Conservation (phyloP, 2,329 filamentous ascomycete species). For the Nakataea oryzae region DNA sequence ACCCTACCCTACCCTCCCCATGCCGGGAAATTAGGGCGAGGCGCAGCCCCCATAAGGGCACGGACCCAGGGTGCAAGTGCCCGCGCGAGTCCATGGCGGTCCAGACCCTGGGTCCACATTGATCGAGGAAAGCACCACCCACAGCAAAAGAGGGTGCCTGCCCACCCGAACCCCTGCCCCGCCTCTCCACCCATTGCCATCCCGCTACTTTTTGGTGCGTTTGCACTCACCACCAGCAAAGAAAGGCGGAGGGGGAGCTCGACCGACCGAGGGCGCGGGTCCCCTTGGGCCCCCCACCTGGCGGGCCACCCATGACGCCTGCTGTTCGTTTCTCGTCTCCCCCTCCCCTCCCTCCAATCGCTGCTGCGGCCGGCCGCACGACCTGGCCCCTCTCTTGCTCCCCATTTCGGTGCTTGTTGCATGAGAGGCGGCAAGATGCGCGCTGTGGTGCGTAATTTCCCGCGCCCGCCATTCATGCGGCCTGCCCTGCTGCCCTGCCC, state of each 20-base stretch:
- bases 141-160: not conserved
- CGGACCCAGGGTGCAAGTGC: too few species aligned
- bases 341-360: too few species aligned
- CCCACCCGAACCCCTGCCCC: not conserved
- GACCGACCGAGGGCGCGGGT: too few species aligned
- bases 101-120: too few species aligned
- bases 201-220: slow-evolving; percentile 2
- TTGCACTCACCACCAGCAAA: not conserved
- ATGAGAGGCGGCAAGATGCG: not conserved
- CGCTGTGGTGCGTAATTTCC: not conserved
- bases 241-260: not conserved
- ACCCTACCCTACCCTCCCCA: too few species aligned
- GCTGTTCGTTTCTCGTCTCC: too few species aligned
- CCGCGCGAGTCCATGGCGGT: too few species aligned
- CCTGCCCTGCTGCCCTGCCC: too few species aligned
- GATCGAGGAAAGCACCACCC: not conserved
- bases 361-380: not conserved
- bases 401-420: not conserved
- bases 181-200: not conserved
- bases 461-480: not conserved
- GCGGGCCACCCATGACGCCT: too few species aligned
- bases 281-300: too few species aligned
- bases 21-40: too few species aligned
- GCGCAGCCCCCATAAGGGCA: too few species aligned
- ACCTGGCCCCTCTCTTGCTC: not conserved